Conservation (phyloP, 2,329 filamentous ascomycete species). For the Monosporascus sp. region DNA sequence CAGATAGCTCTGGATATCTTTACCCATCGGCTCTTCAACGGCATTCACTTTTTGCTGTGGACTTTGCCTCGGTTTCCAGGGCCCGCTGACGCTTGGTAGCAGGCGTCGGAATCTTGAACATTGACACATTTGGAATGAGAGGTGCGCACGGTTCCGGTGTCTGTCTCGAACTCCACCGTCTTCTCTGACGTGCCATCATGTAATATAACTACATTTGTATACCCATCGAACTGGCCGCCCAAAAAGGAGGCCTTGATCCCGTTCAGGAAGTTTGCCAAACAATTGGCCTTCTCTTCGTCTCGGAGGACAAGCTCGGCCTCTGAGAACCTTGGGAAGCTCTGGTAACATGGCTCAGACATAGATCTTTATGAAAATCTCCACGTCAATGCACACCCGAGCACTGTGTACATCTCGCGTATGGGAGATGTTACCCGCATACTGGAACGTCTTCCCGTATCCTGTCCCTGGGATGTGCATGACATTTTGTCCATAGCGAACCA, state of each 20-base stretch:
- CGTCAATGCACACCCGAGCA: background rate
- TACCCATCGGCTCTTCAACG: background rate
- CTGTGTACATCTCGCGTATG: background rate
- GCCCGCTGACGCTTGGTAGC: background rate
- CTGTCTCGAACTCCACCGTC: background rate
- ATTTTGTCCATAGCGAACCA: background rate
- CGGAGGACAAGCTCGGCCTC: background rate
- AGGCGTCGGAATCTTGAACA: background rate
- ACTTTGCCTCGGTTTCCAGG: background rate
- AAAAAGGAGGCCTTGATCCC: background rate
- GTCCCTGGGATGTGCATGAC: background rate
- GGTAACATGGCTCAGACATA: background rate
- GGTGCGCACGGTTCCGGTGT: background rate
- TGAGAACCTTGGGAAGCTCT: background rate
- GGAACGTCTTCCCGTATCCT: background rate
- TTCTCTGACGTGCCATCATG: background rate
- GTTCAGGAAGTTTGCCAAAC: background rate
- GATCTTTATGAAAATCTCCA: background rate
- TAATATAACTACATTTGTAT: background rate
- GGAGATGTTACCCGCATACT: background rate
- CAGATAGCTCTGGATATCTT: background rate
- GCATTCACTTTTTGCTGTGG: background rate
- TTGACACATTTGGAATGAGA: background rate
- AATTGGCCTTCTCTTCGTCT: background rate
- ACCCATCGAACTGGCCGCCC: background rate